Conservation (phyloP, 148 eudicot species). For the Rhododendron henanense region DNA sequence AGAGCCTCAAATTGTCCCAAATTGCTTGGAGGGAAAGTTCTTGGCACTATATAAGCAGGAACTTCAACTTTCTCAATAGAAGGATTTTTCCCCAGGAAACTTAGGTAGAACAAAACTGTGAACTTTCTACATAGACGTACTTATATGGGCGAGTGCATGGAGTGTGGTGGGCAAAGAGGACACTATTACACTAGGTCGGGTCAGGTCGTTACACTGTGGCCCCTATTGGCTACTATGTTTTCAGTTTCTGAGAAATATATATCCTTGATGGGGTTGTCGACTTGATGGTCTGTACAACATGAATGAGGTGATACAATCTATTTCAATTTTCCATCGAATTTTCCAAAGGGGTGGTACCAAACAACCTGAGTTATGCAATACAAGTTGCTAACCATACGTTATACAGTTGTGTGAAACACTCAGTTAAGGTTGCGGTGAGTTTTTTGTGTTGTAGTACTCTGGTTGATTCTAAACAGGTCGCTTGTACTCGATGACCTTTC, state of each 20-base stretch:
- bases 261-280: too few relatives aligned
- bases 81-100: background rate
- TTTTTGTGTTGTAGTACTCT: background rate
- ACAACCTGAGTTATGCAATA: background rate
- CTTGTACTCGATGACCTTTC: slow-evolving; percentile 3
- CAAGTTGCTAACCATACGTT: background rate
- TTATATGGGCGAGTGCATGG: background rate
- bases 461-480: background rate
- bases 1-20: background rate
- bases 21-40: background rate
- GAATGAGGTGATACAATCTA: background rate
- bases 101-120: background rate
- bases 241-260: too few relatives aligned
- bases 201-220: background rate
- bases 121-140: background rate
- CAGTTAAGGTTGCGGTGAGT: background rate
- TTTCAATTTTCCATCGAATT: background rate
- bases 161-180: background rate
- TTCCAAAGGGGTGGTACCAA: background rate
- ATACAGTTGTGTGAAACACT: too few relatives aligned
- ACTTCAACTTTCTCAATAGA: background rate
- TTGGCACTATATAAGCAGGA: background rate
- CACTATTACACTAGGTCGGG: background rate
- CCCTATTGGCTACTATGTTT: background rate
- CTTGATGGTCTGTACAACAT: background rate